phyloP scores from a whole-genome alignment of 2,329 filamentous ascomycete genomes.

The Neocucurbitaria cava region DNA sequence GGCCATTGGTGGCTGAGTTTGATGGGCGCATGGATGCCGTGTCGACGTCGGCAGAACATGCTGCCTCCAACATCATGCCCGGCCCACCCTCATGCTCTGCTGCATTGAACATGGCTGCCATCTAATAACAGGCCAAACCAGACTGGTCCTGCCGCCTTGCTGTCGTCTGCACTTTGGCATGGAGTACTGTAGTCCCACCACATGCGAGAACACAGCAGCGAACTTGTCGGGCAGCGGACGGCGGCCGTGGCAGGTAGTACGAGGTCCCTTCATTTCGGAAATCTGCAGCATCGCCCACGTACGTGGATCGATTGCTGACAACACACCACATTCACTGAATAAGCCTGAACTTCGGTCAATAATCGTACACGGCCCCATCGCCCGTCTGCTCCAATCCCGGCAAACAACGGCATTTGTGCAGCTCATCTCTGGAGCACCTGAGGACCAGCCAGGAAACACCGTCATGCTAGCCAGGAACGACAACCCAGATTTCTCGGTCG shows the following conservation, averaged over 20 bases:
- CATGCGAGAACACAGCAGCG: conserved; percentile 21
- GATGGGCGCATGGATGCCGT: conserved; percentile 44
- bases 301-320: conserved; percentile 44
- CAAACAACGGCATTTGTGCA: conserved; percentile 29
- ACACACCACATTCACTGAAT: conserved; percentile 44
- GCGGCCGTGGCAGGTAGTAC: conserved; percentile 38
- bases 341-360: conserved; percentile 47
- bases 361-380: conserved; percentile 32
- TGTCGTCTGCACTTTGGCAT: conserved; percentile 22
- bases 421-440: conserved; percentile 31
- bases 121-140: conserved; percentile 21
- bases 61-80: conserved; percentile 22
- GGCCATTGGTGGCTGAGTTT: conserved; percentile 44
- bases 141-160: conserved; percentile 21
- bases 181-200: conserved; percentile 25
- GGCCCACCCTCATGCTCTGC: conserved; percentile 6
- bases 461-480: conserved; percentile 36
- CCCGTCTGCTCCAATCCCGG: conserved; percentile 31
- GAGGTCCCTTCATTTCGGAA: conserved; percentile 50
- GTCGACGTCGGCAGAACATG: conserved; percentile 36
- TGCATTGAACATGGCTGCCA: conserved; percentile 22
- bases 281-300: conserved; percentile 46
- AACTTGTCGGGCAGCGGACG: conserved; percentile 20
- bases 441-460: conserved; percentile 34
- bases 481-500: conserved; percentile 25